A percentile compares a stretch with the other conserved stretches of the same genome.
phyloP scores from a whole-genome alignment of 1,139 yeast genomes.

The Hyphopichia fennica region DNA sequence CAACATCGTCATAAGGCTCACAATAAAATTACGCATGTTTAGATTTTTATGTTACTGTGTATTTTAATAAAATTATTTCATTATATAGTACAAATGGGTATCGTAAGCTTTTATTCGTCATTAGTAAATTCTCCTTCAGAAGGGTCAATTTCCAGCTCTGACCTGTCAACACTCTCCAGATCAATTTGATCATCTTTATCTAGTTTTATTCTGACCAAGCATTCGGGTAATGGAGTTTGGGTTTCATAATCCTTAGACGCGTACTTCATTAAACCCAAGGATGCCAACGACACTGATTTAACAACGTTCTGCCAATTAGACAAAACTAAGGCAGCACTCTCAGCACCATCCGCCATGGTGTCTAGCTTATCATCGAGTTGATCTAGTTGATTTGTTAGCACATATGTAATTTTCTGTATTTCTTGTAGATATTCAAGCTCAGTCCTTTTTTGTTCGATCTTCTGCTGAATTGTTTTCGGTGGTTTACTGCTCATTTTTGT shows the following conservation, averaged over 20 bases:
- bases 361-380: conserved; percentile 48
- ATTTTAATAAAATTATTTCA: not conserved
- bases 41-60: not conserved
- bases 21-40: not conserved
- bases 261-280: conserved; percentile 54
- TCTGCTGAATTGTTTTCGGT: conserved; percentile 20
- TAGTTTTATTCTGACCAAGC: conserved; percentile 65
- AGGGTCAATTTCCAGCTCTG: not conserved
- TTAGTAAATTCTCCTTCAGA: not conserved
- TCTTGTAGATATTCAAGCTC: conserved; percentile 55
- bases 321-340: conserved; percentile 53
- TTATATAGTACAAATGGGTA: not conserved
- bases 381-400: conserved; percentile 49
- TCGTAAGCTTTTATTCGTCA: not conserved
- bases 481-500: conserved; percentile 1
- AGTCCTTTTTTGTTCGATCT: conserved; percentile 46
- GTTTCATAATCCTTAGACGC: conserved; percentile 46
- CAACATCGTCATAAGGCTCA: not conserved
- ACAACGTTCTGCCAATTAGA: conserved; percentile 73
- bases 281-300: conserved; percentile 66
- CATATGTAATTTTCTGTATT: conserved; percentile 48
- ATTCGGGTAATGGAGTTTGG: conserved; percentile 43
- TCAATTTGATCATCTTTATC: conserved; percentile 30
- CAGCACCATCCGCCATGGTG: conserved; percentile 58
- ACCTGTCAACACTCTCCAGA: not conserved